These are phyloP conservation scores for Barnettozyma salicaria DNA, from an alignment of 805 yeast genomes.

Conservation along the genomic window DNA sequence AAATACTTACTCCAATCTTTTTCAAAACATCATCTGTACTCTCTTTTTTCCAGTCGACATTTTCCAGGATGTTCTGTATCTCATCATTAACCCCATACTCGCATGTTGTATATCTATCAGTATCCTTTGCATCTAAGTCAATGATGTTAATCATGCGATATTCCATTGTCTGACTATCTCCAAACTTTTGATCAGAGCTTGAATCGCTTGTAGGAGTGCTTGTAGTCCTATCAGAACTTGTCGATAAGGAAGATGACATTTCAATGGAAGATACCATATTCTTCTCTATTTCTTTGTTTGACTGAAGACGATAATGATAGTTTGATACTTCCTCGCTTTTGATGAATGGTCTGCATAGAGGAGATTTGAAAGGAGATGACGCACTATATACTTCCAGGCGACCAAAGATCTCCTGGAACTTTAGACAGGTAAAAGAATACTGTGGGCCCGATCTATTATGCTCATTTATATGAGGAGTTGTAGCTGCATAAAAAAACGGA, in stretches of 20 bases:
- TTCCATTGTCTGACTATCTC: not conserved
- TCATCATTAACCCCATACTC: too few species aligned
- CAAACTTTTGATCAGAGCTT: not conserved
- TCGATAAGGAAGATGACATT: conserved; percentile 4
- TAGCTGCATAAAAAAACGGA: too few species aligned
- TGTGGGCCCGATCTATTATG: too few species aligned
- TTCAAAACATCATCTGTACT: conserved; percentile 30
- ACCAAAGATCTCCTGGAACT: too few species aligned
- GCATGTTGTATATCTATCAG: not conserved
- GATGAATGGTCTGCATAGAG: conserved; percentile 1
- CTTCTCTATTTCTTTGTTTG: not conserved
- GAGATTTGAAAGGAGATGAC: not conserved
- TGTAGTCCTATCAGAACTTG: conserved; percentile 1
- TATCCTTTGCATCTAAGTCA: too few species aligned
- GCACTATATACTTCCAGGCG: too few species aligned
- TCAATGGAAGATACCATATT: conserved; percentile 3
- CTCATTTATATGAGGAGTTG: too few species aligned
- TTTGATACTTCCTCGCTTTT: not conserved
- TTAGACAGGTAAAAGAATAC: too few species aligned
- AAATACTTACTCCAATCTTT: conserved; percentile 27
- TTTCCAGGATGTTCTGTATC: conserved; percentile 26
- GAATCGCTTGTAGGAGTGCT: not conserved
- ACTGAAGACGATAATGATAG: too few species aligned
- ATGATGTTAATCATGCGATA: too few species aligned
- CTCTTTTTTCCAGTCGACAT: conserved; percentile 31